A percentile compares a stretch with the other conserved stretches of the same genome.
Evolutionary conservation across 495 filamentous ascomycete genomes (phyloP).

Genomic region (Xylaria castorea): DNA sequence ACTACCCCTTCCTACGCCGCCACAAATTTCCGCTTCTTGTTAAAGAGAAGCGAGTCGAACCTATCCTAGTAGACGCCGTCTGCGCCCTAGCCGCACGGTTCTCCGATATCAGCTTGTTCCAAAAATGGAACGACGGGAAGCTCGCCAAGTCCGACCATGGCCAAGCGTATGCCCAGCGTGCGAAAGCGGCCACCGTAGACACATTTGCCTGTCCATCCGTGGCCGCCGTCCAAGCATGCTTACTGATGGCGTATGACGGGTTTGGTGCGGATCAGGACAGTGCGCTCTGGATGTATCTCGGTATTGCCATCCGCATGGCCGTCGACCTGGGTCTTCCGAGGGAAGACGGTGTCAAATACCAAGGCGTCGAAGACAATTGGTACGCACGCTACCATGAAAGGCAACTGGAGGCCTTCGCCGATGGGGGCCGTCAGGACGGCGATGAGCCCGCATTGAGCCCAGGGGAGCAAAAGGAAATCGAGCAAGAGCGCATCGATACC

Average conservation of each 20-base stretch:
- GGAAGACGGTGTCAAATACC: conserved; percentile 73
- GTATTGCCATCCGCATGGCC: conserved; percentile 84
- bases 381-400: conserved; percentile 49
- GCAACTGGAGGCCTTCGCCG: conserved; percentile 42
- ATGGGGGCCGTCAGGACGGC: conserved; percentile 43
- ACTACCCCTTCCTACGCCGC: conserved; percentile 78
- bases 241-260: conserved; percentile 83
- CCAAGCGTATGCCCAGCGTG: conserved; percentile 76
- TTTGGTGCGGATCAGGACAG: conserved; percentile 87
- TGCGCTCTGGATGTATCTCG: conserved; percentile 89
- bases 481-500: conserved; percentile 79
- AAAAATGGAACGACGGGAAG: conserved; percentile 61
- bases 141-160: conserved; percentile 66
- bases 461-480: conserved; percentile 63
- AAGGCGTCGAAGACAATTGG: conserved; percentile 62
- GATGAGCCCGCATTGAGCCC: conserved; percentile 52
- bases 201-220: conserved; percentile 80
- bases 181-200: conserved; percentile 75
- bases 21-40: conserved; percentile 72
- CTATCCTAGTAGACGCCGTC: conserved; percentile 85
- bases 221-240: conserved; percentile 77
- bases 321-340: conserved; percentile 85
- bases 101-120: conserved; percentile 70
- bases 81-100: conserved; percentile 84
- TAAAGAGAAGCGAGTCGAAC: conserved; percentile 78